Evolutionary conservation across 106 monocot genomes (phyloP), one percentile per base, ranked within the genome.

Genomic region (Dioscorea alata): DNA sequence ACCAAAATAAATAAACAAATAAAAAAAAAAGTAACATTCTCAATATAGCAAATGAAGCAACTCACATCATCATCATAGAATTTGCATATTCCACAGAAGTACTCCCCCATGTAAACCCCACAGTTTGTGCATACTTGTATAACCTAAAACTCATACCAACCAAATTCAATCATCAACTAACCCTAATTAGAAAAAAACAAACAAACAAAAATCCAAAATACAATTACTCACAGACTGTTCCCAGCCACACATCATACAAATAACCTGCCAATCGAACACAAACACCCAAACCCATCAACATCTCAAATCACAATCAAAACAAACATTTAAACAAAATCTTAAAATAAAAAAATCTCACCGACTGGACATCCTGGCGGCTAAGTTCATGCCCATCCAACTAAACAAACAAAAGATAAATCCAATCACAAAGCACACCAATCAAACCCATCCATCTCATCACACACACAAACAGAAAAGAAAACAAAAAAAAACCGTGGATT

Each of bases 91-190:
- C 59, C 74, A 50, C 96, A 97, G 61, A 89, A 97, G 33, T 92
- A 97, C 58, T 89, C 89, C 56, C 97, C 92, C 97, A 97, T 97
- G 28, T 74, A 84, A n/a, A 92, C 96, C 17, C 89, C 91, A 52
- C 89, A 96, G 52, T 84, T 84, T 4, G 78, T 73, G 71, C 91
- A 96, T 13, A 96, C 72, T 73, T 96, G 79, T 4, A 67, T 77
- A 25, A 79, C 75, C 96, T 92, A 68, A 67, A 17, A 0, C 42
- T 49, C 23, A 16, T 54, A 33, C 17, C 25, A 19, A 42, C 21
- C 17, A 65, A 54, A 54, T 62, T 49, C 19, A 63, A 21, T 13
- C 32, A 64, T 22, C 33, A 66, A 67, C 5, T 57, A 63, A 49
- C 21, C 0, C 58, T 18, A 52, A 61, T 2, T 14, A 42, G n/a